Evolutionary conservation across 163 green algal species (phyloP).

Genomic region (Trebouxiophyceae sp.): DNA sequence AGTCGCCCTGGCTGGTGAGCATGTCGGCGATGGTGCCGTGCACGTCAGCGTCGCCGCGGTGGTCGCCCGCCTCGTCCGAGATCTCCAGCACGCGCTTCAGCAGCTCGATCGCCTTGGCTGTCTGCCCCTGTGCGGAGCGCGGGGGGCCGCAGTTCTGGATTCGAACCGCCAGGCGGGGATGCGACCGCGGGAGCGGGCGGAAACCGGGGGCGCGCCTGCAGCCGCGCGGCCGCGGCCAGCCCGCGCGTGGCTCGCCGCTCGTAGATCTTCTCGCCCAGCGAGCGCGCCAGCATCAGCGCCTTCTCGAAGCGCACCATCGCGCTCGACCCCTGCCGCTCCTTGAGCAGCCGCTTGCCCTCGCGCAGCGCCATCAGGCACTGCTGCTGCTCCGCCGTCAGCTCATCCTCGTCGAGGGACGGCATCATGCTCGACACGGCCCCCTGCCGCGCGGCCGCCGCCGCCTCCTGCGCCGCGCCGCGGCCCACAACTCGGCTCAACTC

Average conservation of each 20-base stretch:
- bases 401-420: conserved; percentile 67
- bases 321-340: conserved; percentile 63
- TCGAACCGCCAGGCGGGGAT: too few species aligned
- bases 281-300: conserved; percentile 82
- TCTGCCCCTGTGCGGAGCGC: conserved; percentile 40
- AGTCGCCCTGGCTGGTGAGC: conserved; percentile 93
- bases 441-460: not conserved
- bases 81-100: conserved; percentile 85
- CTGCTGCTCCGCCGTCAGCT: conserved; percentile 54
- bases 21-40: conserved; percentile 95
- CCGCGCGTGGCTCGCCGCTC: conserved; percentile 76
- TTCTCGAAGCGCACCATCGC: conserved; percentile 90
- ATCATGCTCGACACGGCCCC: conserved; percentile 16
- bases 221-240: conserved; percentile 63
- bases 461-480: not conserved
- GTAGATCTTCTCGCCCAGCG: conserved; percentile 60
- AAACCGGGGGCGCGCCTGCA: conserved; percentile 38
- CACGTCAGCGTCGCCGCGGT: conserved; percentile 87
- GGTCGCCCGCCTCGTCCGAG: conserved; percentile 60
- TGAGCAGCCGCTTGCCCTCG: conserved; percentile 71
- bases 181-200: too few species aligned
- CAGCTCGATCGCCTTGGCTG: conserved; percentile 70
- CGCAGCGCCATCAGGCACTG: conserved; percentile 60
- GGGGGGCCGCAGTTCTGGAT: too few species aligned
- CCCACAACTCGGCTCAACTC: conserved; percentile 54